Evolutionary conservation across 257 asterid genomes (phyloP).

Genomic region (Penstemon barbatus): DNA sequence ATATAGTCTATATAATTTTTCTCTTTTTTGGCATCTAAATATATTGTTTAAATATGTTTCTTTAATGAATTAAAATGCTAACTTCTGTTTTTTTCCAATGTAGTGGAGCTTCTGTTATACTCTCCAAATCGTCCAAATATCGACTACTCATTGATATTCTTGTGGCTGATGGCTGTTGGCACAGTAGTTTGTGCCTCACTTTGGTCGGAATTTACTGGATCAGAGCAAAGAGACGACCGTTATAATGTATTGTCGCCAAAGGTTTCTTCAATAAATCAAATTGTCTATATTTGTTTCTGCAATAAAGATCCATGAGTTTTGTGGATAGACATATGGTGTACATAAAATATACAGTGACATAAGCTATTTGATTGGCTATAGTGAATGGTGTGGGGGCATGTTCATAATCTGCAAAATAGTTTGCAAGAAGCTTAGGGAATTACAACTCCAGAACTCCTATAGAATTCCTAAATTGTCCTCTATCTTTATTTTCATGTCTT

Average conservation of each 20-base stretch:
- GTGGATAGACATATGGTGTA: background rate
- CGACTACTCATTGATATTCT: constrained; percentile 73
- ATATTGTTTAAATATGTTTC: constrained; percentile 20
- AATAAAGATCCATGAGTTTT: constrained; percentile 5
- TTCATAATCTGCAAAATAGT: background rate
- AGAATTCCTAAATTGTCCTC: background rate
- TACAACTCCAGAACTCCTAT: background rate
- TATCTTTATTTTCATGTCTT: background rate
- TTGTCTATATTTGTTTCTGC: constrained; percentile 27
- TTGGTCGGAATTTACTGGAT: constrained; percentile 76
- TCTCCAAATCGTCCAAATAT: constrained; percentile 85
- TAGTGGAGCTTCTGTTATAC: constrained; percentile 85
- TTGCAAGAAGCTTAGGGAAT: background rate
- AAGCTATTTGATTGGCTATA: background rate
- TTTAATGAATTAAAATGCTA: constrained; percentile 23
- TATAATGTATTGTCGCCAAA: constrained; percentile 61
- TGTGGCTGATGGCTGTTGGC: constrained; percentile 98
- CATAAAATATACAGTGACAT: background rate
- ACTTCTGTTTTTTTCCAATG: constrained; percentile 32
- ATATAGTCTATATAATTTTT: constrained; percentile 2
- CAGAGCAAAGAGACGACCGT: constrained; percentile 58
- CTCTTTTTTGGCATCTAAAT: no score
- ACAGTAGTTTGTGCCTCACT: constrained; percentile 76
- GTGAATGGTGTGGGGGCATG: background rate
- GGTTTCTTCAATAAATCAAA: constrained; percentile 33